Base-by-base conservation (phyloP, 2,329 filamentous ascomycete genomes). In the Exserohilum turcica region DNA sequence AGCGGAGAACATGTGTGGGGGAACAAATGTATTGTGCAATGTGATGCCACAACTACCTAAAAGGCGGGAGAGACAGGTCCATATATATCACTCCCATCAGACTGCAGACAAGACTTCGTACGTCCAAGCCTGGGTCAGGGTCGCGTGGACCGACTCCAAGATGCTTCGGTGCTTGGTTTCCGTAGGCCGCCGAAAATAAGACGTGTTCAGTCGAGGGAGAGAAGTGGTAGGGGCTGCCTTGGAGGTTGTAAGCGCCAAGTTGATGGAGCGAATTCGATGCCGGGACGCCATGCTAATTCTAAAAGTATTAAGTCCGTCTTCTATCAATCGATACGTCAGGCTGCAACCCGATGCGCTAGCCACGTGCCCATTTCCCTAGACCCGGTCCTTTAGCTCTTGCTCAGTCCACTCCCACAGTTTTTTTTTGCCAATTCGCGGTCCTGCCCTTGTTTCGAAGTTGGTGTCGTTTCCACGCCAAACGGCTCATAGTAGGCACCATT, bases 351-450 rank as follows among this genome's bases (percentile, higher is more conserved):
- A 8, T n/a, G 5, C 35, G 15, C 33, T 2, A 47, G n/a, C 13
- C 4, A 21, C 2, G 19, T 8, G 8, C 13, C 15, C 13, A 47
- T 24, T 18, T 36, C 19, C 19, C 19, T 36, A 38, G 4, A 32
- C 24, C 46, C 38, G 43, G 10, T 57, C 68, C 29, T 54, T 53
- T 29, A 75, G 50, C 56, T 74, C 70, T 2, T 24, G 58, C 52
- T 76, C 73, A 1, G 71, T 74, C 57, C 63, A 76, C 51, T 74
- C 70, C 70, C 70, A 75, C n/a, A 76, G 39, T 56, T 68, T 67
- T 68, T 67, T 54, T 70, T 72, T 54, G 63, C 64, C 53, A 74
- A 38, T 27, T 62, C 74, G 21, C 44, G 24, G 59, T 74, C 68
- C 49, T 6, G 10, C 31, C 43, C n/a, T n/a, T n/a, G n/a, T n/a